Conservation (phyloP, 306 rosid species). For the Medicago truncatula region DNA sequence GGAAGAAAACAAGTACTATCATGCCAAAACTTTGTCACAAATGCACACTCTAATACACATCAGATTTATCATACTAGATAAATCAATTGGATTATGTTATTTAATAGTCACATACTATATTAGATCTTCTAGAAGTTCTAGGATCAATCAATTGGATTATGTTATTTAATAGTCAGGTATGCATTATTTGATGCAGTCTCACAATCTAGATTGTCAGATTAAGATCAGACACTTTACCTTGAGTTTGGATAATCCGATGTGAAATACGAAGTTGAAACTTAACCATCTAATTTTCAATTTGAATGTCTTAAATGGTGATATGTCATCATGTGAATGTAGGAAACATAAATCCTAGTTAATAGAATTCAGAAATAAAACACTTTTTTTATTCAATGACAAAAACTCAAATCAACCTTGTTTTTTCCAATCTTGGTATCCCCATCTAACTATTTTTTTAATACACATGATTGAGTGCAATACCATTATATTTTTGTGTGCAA, state of each 20-base stretch:
- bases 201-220: neutral
- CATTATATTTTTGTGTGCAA: too few species aligned
- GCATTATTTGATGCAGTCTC: too few species aligned
- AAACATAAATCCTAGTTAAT: neutral
- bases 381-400: neutral
- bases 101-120: neutral
- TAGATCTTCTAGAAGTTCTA: too few species aligned
- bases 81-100: neutral
- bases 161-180: neutral
- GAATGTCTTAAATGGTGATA: neutral
- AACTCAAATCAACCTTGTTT: neutral
- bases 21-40: neutral
- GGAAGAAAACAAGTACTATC: conserved; percentile 5
- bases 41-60: neutral
- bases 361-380: neutral
- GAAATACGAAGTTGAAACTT: neutral
- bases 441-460: neutral
- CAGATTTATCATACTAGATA: neutral
- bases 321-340: neutral
- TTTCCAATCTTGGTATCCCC: neutral
- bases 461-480: too few species aligned
- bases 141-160: neutral
- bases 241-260: too few species aligned
- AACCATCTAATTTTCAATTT: too few species aligned
- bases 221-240: neutral